Evolutionary conservation across 805 yeast species (phyloP), one percentile per base, ranked within the genome.

Genomic region (Candida maesae): DNA sequence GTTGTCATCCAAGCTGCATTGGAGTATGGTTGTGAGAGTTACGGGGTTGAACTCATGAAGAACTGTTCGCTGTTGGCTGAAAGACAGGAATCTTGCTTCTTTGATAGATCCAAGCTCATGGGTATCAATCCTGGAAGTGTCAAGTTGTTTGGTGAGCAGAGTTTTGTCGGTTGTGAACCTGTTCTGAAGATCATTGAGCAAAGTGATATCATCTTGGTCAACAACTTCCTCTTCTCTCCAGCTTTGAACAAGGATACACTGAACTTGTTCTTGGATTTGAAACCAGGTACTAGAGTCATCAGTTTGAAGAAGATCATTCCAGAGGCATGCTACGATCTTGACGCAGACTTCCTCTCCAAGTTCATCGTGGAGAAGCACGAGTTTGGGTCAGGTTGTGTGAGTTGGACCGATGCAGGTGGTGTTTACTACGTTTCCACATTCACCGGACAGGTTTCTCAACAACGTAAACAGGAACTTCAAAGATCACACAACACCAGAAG

Each of bases 31-130:
- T 84, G 89, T 45, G 70, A 70, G 39, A 81, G 95, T 60, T 87
- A 85, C 55, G 97, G 97, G 1, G 86, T 91, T 61, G 97, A 90
- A 58, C 75, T 90, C 35, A 89, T 89, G 95, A 75, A 74, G 14
- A 81, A 81, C 50, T 95, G 96, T 0, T 82, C 90, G 10, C 66
- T 68, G 6, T 66, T 89, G 36, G 83, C 91, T 1, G 70, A 68
- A 30, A 47, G 65, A 16, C 97, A 90, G 59, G 62, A 66, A 19
- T 52, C 49, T 2, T 89, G 83, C 49, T 71, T 88, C 41, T 57
- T 64, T 38, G 71, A 70, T 33, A 73, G 95, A 40, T 69, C 82
- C 38, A 64, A 65, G 30, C 63, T 79, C 3, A 79, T 79, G 60
- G 96, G 96, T 0, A 50, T 90, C 15, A 69, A 67, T 13, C 67